Evolutionary conservation across 345 rosid genomes (phyloP), one percentile per base, ranked within the genome.

Genomic region (Sonneratia alba): DNA sequence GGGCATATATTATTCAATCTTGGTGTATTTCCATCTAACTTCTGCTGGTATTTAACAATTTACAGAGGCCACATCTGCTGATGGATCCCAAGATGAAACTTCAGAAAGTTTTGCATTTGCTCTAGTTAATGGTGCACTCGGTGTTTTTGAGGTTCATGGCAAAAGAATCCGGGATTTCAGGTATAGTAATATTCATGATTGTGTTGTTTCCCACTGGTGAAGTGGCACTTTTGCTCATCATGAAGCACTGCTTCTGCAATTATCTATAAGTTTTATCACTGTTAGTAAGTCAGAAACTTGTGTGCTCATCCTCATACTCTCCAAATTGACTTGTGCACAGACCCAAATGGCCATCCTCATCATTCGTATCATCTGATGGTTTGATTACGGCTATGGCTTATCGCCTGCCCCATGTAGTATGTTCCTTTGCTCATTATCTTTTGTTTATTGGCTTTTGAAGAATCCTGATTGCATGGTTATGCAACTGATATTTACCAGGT

Each of bases 301-400:
- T 48, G 3, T 51, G 21, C 13, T 43, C 72, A 45, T 77, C 68
- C 24, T 56, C 68, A 68, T 71, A 67, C 76, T 72, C 7, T 34
- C 79, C 36, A 57, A 53, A 74, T 78, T 73, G 72, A 34, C 70
- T 82, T 86, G 70, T 85, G 68, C 81, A 81, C 74, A 92, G 99
- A 85, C 98, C 98, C 34, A 95, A 95, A 75, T 95, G 99, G 99
- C 99, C 99, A 49, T 90, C 97, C 77, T 87, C 97, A 62, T 91
- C 97, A 76, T 95, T 95, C 76, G 91, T 88, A 76, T 88, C 97
- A 32, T 86, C 91, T 63, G 99, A 95, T 77, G 97, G 97, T 73
- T 76, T 95, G 84, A 85, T 95, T 77, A 91, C 98, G 22, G 96
- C 99, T 62, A 90, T 95, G 97, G 97, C 99, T 66, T 95, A 91